Percentiles rank a stretch among this genome's conserved stretches.
phyloP scores from a whole-genome alignment of 208 protist genomes.

The Crithidia fasciculata region DNA sequence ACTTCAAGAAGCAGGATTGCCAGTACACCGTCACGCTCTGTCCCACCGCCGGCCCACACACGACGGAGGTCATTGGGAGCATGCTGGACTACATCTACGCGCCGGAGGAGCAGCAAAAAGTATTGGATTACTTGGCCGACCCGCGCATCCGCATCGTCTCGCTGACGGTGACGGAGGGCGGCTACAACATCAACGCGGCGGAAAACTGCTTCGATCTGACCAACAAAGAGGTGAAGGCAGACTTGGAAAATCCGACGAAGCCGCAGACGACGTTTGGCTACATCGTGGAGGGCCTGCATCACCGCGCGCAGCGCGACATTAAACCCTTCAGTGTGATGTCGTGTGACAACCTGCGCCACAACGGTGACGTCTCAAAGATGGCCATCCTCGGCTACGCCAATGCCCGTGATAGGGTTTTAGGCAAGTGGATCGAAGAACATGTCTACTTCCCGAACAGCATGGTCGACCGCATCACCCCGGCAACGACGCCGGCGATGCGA shows the following conservation, averaged over 20 bases:
- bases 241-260: constrained; percentile 23
- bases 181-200: constrained; percentile 47
- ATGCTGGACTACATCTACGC: constrained; percentile 41
- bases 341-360: constrained; percentile 49
- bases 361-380: constrained; percentile 40
- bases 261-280: constrained; percentile 40
- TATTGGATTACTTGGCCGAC: constrained; percentile 28
- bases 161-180: constrained; percentile 47
- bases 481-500: constrained; percentile 30
- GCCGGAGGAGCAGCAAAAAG: constrained; percentile 29
- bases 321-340: constrained; percentile 52
- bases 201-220: constrained; percentile 34
- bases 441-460: constrained; percentile 39
- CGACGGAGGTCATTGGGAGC: constrained; percentile 25
- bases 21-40: constrained; percentile 43
- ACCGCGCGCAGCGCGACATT: constrained; percentile 11
- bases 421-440: constrained; percentile 25
- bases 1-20: constrained; percentile 41
- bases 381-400: constrained; percentile 37
- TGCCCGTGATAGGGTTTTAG: constrained; percentile 14
- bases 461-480: constrained; percentile 45
- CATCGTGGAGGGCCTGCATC: constrained; percentile 40
- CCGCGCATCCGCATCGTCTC: constrained; percentile 40
- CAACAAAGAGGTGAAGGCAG: constrained; percentile 25
- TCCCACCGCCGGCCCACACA: constrained; percentile 13